Base-by-base conservation (phyloP, 1,139 yeast genomes). In the Arxiozyma heterogenica region DNA sequence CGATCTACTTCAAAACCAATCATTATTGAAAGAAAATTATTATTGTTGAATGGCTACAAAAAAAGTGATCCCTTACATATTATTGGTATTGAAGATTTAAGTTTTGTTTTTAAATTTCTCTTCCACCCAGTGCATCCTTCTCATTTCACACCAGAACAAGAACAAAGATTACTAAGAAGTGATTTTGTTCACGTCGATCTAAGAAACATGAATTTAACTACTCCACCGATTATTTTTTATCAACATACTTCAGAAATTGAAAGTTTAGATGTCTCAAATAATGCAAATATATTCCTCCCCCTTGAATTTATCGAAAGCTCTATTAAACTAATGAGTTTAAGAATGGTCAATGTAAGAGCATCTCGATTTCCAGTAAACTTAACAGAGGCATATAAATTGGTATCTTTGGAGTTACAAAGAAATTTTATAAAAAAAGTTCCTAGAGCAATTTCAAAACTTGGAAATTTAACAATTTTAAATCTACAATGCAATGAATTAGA, bases 231-330 rank as follows among this genome's bases (percentile, higher is more conserved):
- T 53, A 78, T 85, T 45, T 81, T 90, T 62, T 91, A 85, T 64
- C 87, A 83, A 60, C 89, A 84, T 59, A 87, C 96, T 1, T 79
- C 84, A 55, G 94, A 88, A 60, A 87, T 91, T 56, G 89, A 85
- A 61, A 79, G 84, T 60, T 75, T 91, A 58, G 93, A 91, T 67
- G 91, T 89, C 18, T 86, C 95, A 0, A 83, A 86, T 58, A 91
- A 91, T 67, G 95, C 96, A 7, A 85, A 95, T 23, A 84, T 91
- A 53, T 81, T 83, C 55, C 74, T 91, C 41, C 96, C 97, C 0
- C 72, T 82, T 55, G 96, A 90, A 67, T 90, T 90, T 66, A 83
- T 90, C 61, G 95, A 89, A 66, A 82, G 88, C 34, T 86, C 96
- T 61, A 78, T 81, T 51, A 86, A 86, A 63, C 74, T 91, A 60